phyloP scores from a whole-genome alignment of 495 filamentous ascomycete species.

The Tricharina praecox region DNA sequence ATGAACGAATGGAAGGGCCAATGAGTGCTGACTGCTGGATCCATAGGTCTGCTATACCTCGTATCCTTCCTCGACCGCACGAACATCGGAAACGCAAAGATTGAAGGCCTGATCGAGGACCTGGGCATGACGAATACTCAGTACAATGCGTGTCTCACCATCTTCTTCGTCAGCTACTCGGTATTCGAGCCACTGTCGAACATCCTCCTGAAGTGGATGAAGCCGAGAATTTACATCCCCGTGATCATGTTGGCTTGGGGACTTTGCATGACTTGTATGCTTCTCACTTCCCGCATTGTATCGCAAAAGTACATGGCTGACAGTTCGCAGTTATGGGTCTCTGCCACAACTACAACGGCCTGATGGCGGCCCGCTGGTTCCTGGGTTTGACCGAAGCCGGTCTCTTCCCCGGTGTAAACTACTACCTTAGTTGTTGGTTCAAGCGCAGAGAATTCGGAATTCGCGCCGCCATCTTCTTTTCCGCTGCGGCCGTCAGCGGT shows the following conservation, averaged over 20 bases:
- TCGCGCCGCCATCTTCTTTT: constrained; percentile 75
- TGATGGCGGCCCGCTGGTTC: constrained; percentile 74
- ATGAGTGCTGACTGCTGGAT: too few species aligned
- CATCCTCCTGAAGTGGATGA: constrained; percentile 60
- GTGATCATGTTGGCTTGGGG: constrained; percentile 38
- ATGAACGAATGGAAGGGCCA: too few species aligned
- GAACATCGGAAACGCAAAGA: constrained; percentile 57
- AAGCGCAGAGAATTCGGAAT: constrained; percentile 65
- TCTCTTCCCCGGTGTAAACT: constrained; percentile 67
- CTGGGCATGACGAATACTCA: constrained; percentile 47
- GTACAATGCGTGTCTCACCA: constrained; percentile 62
- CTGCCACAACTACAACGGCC: constrained; percentile 55
- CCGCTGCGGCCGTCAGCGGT: constrained; percentile 65
- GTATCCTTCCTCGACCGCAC: constrained; percentile 69
- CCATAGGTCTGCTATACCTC: constrained; percentile 67
- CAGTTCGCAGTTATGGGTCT: constrained; percentile 47
- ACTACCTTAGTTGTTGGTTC: constrained; percentile 81
- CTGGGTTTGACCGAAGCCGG: constrained; percentile 73
- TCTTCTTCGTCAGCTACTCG: constrained; percentile 88
- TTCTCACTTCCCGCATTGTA: not conserved
- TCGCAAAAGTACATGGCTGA: too few species aligned
- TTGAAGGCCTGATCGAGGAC: constrained; percentile 50
- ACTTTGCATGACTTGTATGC: constrained; percentile 46
- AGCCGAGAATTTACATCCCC: constrained; percentile 53
- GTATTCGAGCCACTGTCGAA: constrained; percentile 80